Evolutionary conservation across 2,329 filamentous ascomycete species (phyloP).

Genomic region (Cladophialophora immunda): DNA sequence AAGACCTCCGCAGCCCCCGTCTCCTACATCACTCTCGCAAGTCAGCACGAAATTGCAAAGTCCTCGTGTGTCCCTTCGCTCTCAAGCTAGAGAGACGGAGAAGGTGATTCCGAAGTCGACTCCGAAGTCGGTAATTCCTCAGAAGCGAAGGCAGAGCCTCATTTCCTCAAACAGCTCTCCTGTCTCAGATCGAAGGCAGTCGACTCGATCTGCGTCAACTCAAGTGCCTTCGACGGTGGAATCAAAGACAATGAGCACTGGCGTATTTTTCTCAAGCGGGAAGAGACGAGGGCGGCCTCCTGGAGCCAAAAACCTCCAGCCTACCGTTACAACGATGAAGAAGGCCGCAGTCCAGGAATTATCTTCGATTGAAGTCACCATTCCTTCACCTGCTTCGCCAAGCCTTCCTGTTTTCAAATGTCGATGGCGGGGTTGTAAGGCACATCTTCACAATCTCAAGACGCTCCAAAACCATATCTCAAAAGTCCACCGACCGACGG

Average conservation of each 20-base stretch:
- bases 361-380: constrained; percentile 17
- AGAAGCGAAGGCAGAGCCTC: constrained; percentile 15
- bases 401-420: constrained; percentile 58
- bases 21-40: neutral
- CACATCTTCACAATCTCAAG: constrained; percentile 69
- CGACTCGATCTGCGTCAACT: constrained; percentile 23
- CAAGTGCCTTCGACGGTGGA: constrained; percentile 7
- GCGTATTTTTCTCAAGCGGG: constrained; percentile 15
- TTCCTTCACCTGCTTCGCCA: constrained; percentile 19
- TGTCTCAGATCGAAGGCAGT: neutral
- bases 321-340: constrained; percentile 23
- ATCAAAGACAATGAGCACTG: constrained; percentile 16
- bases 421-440: constrained; percentile 64
- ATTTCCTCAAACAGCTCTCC: constrained; percentile 1
- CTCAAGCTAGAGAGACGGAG: neutral
- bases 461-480: constrained; percentile 66
- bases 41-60: neutral
- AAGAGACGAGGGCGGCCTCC: constrained; percentile 44
- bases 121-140: constrained; percentile 13
- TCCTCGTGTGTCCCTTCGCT: neutral
- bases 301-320: constrained; percentile 44
- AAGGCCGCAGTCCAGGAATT: constrained; percentile 4
- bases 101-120: neutral
- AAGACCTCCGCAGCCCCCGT: neutral
- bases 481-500: constrained; percentile 59